Evolutionary conservation across 306 rosid species (phyloP).

Genomic region (Boehmeria nivea): DNA sequence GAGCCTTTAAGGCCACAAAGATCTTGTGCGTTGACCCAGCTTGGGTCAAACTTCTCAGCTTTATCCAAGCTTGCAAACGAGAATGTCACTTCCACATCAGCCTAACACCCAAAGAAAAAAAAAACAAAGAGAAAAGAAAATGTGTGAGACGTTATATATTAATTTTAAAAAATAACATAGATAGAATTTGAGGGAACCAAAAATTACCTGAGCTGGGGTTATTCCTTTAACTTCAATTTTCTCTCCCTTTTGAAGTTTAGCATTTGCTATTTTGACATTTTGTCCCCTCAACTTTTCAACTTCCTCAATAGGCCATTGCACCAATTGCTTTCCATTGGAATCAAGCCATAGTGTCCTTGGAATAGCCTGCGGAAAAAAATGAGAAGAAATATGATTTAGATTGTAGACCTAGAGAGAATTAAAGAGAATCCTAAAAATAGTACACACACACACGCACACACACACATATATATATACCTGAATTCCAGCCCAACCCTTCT

Average conservation of each 20-base stretch:
- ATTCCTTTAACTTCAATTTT: constrained; percentile 55
- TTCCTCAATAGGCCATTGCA: constrained; percentile 69
- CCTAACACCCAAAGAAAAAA: too few relatives aligned
- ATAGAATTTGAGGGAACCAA: not conserved
- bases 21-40: constrained; percentile 53
- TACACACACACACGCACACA: not conserved
- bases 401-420: too few relatives aligned
- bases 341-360: constrained; percentile 72
- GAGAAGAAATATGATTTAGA: too few relatives aligned
- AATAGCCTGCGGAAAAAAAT: constrained; percentile 33
- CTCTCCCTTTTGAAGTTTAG: constrained; percentile 38
- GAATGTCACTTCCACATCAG: constrained; percentile 75
- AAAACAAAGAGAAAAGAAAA: not conserved
- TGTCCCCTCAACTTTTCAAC: constrained; percentile 40
- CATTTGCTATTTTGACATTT: constrained; percentile 25
- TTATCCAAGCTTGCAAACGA: constrained; percentile 51
- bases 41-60: constrained; percentile 60
- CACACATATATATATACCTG: constrained; percentile 32
- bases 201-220: constrained; percentile 73
- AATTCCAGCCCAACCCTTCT: constrained; percentile 88
- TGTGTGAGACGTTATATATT: too few relatives aligned
- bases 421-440: too few relatives aligned
- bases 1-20: constrained; percentile 54
- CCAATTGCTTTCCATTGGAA: constrained; percentile 41
- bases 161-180: too few relatives aligned